Evolutionary conservation across 176 grass and related monocot species (phyloP).

Genomic region (Chrysopogon serrulatus): DNA sequence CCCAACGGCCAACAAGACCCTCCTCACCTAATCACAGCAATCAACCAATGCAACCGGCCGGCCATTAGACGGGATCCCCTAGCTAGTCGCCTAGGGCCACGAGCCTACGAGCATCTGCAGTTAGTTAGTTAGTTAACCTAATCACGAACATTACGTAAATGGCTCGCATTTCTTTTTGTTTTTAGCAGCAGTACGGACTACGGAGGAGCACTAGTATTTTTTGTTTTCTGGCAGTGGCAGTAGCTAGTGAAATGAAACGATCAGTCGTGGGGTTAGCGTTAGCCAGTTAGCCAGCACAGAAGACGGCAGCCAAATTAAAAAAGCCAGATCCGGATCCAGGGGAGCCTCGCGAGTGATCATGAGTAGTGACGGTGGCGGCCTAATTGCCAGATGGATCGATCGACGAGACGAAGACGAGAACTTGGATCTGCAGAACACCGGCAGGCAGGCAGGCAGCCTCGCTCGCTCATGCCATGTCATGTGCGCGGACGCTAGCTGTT

Average conservation of each 20-base stretch:
- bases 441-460: not conserved
- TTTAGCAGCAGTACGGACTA: not conserved
- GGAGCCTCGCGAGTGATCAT: too few species aligned
- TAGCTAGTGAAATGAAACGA: not conserved
- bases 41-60: not conserved
- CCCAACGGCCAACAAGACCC: not conserved
- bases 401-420: too few species aligned
- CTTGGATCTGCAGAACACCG: not conserved
- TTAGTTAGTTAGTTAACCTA: not conserved
- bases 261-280: too few species aligned
- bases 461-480: constrained; percentile 30
- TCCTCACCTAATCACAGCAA: not conserved
- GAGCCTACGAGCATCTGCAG: not conserved
- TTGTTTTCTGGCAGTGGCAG: not conserved
- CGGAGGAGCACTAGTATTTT: too few species aligned
- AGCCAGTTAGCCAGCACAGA: not conserved
- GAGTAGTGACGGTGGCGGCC: not conserved
- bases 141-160: not conserved
- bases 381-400: constrained; percentile 8
- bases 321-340: constrained; percentile 24
- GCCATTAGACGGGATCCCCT: not conserved
- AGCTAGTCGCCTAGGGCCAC: not conserved
- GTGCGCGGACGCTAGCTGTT: constrained; percentile 19
- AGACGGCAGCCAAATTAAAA: not conserved
- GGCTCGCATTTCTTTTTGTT: not conserved